phyloP scores from a whole-genome alignment of 1,284 basidiomycete species.

The Afroboletus lepidellus region DNA sequence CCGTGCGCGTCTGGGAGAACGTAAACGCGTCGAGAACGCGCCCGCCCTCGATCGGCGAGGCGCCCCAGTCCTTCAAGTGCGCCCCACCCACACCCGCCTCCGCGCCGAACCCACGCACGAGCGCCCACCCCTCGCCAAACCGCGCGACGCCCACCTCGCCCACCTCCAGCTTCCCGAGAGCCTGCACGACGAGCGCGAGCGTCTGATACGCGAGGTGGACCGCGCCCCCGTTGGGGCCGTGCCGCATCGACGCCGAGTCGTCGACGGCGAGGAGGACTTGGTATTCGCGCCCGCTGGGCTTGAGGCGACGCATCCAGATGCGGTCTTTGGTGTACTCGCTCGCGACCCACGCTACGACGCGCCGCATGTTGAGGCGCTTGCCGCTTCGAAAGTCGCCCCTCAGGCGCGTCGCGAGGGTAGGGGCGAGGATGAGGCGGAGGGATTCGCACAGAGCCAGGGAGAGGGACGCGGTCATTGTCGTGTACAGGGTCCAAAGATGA shows the following conservation, averaged over 20 bases:
- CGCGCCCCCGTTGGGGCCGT: slow-evolving; percentile 84
- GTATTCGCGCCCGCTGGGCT: slow-evolving; percentile 93
- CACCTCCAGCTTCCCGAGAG: slow-evolving; percentile 89
- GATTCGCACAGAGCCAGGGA: slow-evolving; percentile 94
- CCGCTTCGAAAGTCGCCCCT: slow-evolving; percentile 98
- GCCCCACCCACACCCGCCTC: slow-evolving; percentile 41
- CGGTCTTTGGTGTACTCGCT: slow-evolving; percentile 99
- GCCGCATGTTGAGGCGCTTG: slow-evolving; percentile 98
- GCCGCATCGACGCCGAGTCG: slow-evolving; percentile 96
- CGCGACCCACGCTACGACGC: slow-evolving; percentile 98
- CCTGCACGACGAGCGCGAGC: slow-evolving; percentile 88
- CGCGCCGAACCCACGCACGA: slow-evolving; percentile 83
- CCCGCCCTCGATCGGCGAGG: slow-evolving; percentile 29
- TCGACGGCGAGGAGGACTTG: slow-evolving; percentile 95
- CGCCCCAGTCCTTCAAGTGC: slow-evolving; percentile 30
- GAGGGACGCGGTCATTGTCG: slow-evolving; percentile 86
- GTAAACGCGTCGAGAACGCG: slow-evolving; percentile 79
- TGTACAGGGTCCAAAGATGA: slow-evolving; percentile 89
- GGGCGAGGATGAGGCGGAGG: slow-evolving; percentile 93
- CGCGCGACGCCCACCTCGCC: slow-evolving; percentile 92
- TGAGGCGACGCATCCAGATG: slow-evolving; percentile 96
- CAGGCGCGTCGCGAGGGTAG: slow-evolving; percentile 90
- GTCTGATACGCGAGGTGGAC: slow-evolving; percentile 95
- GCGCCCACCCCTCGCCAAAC: slow-evolving; percentile 87
- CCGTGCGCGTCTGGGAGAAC: slow-evolving; percentile 90